These are phyloP conservation scores for Cystofilobasidium bisporidii DNA, from an alignment of 768 basidiomycete species.

Conservation along the genomic window DNA sequence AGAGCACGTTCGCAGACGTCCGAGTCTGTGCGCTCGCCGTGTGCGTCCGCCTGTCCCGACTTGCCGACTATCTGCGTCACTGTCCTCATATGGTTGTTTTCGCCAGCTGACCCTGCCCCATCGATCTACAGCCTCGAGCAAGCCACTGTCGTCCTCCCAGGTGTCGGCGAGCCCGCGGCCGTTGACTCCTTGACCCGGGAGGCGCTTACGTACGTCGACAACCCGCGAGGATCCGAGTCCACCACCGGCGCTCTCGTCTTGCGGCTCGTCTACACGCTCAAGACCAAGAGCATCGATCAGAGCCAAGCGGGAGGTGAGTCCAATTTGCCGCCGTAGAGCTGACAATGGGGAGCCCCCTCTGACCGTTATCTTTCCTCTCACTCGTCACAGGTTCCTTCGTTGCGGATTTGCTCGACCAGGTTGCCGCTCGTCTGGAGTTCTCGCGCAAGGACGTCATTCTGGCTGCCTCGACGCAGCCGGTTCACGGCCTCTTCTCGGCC, in stretches of 20 bases:
- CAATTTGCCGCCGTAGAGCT: neutral
- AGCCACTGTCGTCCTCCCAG: neutral
- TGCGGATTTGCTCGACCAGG: neutral
- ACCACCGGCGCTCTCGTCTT: conserved; percentile 17
- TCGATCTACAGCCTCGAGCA: conserved; percentile 11
- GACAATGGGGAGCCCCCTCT: too few relatives aligned
- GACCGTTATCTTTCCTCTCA: too few relatives aligned
- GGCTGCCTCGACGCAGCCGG: conserved; percentile 6
- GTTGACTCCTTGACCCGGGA: conserved; percentile 8
- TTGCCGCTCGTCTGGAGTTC: conserved; percentile 4
- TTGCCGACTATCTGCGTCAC: too few relatives aligned
- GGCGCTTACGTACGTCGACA: conserved; percentile 5
- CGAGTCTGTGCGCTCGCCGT: conserved; percentile 2
- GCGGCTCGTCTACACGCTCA: conserved; percentile 7
- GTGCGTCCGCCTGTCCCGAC: neutral
- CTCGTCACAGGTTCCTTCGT: neutral
- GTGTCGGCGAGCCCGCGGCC: neutral
- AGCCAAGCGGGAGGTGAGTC: neutral
- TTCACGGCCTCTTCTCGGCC: conserved; percentile 21
- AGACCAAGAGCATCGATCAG: neutral
- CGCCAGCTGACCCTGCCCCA: too few relatives aligned
- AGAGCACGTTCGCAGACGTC: conserved; percentile 16
- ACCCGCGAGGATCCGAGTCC: conserved; percentile 20
- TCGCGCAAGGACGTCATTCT: conserved; percentile 12
- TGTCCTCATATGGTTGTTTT: too few relatives aligned